A percentile compares a stretch with the other conserved stretches of the same genome.
Conservation (phyloP, 1,139 yeast species). For the Nakaseomyces sp. region DNA sequence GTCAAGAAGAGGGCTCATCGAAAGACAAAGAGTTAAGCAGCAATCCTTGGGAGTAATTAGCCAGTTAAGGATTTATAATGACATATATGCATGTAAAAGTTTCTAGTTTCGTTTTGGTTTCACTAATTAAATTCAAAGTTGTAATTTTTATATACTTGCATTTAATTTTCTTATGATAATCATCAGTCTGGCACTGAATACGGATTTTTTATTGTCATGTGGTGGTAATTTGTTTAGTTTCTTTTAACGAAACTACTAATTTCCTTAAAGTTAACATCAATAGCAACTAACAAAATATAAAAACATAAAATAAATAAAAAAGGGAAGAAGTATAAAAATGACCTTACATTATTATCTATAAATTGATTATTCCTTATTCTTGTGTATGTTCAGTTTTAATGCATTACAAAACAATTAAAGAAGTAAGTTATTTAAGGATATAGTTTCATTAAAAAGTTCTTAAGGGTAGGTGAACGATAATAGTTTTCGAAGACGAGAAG, state of each 20-base stretch:
- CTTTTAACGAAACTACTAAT: background rate
- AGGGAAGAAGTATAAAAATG: background rate
- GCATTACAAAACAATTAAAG: background rate
- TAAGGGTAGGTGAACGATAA: no score
- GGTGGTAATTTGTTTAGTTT: background rate
- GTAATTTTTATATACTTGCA: background rate
- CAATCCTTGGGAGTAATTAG: background rate
- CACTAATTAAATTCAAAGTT: background rate
- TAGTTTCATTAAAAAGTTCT: constrained; percentile 1
- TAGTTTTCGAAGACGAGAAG: no score
- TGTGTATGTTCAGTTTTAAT: background rate
- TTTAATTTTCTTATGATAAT: background rate
- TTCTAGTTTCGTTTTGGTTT: background rate
- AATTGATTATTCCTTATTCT: no score
- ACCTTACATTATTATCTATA: no score
- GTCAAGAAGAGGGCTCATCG: background rate
- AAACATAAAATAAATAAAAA: constrained; percentile 1
- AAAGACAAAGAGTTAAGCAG: background rate
- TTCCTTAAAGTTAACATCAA: background rate
- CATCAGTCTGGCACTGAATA: background rate
- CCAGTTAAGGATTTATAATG: no score
- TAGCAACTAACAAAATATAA: background rate
- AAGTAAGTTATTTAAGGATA: background rate
- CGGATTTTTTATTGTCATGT: background rate
- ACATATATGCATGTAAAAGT: background rate